These are phyloP conservation scores for Penicillium expansum DNA, from an alignment of 2,329 filamentous ascomycete genomes.

Conservation along the genomic window DNA sequence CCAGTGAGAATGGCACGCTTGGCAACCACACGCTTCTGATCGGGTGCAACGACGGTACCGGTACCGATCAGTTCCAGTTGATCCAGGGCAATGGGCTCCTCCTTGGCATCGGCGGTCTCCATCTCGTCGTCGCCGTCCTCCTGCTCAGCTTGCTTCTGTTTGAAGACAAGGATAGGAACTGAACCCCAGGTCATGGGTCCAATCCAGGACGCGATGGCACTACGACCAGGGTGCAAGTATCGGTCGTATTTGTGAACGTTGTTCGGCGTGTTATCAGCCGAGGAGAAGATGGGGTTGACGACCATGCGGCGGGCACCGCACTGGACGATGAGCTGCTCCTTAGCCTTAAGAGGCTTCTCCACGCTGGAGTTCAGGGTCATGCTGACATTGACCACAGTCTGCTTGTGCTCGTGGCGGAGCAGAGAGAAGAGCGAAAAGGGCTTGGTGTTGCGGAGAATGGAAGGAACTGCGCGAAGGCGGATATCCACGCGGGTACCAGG, in stretches of 20 bases:
- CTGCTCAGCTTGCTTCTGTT: slow-evolving; percentile 42
- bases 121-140: slow-evolving; percentile 40
- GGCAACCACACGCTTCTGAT: slow-evolving; percentile 74
- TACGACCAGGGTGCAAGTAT: slow-evolving; percentile 85
- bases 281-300: slow-evolving; percentile 87
- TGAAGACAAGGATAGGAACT: slow-evolving; percentile 87
- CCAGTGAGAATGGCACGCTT: slow-evolving; percentile 93
- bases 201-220: slow-evolving; percentile 83
- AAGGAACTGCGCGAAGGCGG: slow-evolving; percentile 63
- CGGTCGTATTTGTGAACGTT: slow-evolving; percentile 97
- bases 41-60: slow-evolving; percentile 78
- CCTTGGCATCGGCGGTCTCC: slow-evolving; percentile 44
- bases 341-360: slow-evolving; percentile 75
- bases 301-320: slow-evolving; percentile 83
- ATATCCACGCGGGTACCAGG: slow-evolving; percentile 81
- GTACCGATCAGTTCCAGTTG: slow-evolving; percentile 74
- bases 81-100: slow-evolving; percentile 38
- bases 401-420: slow-evolving; percentile 92
- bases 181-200: slow-evolving; percentile 91
- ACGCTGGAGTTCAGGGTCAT: slow-evolving; percentile 80
- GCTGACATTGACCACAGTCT: slow-evolving; percentile 83
- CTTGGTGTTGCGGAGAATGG: slow-evolving; percentile 52
- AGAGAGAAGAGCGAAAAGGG: slow-evolving; percentile 81
- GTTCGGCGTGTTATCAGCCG: slow-evolving; percentile 85
- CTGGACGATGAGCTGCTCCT: slow-evolving; percentile 88